A percentile compares a stretch with the other conserved stretches of the same genome.
Conservation (phyloP, 805 yeast species). For the Saccharomycodes ludwigii region DNA sequence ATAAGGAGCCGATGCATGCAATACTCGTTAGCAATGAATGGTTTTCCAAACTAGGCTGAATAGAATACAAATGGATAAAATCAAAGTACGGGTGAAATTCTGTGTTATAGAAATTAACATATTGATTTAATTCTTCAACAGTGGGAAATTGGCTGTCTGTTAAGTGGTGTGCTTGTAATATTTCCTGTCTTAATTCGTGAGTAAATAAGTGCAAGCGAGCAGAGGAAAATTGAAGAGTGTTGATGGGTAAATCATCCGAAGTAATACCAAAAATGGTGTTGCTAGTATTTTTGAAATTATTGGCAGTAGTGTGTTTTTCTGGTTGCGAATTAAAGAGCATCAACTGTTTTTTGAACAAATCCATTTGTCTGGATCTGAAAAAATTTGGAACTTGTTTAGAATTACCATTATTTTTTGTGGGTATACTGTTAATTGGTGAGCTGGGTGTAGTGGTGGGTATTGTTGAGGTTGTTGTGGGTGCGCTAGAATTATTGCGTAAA, state of each 20-base stretch:
- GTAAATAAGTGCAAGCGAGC: slow-evolving; percentile 28
- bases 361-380: slow-evolving; percentile 55
- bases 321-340: slow-evolving; percentile 4
- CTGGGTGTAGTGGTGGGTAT: no score
- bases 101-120: slow-evolving; percentile 57
- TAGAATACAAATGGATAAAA: slow-evolving; percentile 64
- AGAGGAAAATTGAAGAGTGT: slow-evolving; percentile 5
- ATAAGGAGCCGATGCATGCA: slow-evolving; percentile 83
- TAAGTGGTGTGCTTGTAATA: slow-evolving; percentile 42
- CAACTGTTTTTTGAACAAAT: slow-evolving; percentile 38
- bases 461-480: no score
- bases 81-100: slow-evolving; percentile 79
- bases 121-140: slow-evolving; percentile 62
- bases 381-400: slow-evolving; percentile 36
- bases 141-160: slow-evolving; percentile 57
- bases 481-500: no score
- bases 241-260: background rate
- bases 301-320: background rate
- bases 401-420: no score
- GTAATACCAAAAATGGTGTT: no score
- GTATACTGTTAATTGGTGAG: no score
- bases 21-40: slow-evolving; percentile 61
- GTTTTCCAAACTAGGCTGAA: slow-evolving; percentile 37
- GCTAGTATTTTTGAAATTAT: slow-evolving; percentile 1
- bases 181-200: slow-evolving; percentile 39